phyloP scores from a whole-genome alignment of 768 basidiomycete species.

The Mycena crocata region DNA sequence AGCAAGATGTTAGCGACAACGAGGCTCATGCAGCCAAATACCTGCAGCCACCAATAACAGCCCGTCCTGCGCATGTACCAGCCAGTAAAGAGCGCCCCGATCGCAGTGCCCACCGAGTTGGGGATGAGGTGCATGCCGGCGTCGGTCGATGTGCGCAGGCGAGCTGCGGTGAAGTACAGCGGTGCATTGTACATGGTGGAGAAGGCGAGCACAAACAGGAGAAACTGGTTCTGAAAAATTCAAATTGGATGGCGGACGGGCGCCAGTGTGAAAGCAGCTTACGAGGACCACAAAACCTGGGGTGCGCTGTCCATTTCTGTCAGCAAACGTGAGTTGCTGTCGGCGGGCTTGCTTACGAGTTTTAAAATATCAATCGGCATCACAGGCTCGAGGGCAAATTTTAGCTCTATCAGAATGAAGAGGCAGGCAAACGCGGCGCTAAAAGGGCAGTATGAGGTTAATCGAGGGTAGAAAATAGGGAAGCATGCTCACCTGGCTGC shows the following conservation, averaged over 20 bases:
- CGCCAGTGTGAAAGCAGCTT: neutral
- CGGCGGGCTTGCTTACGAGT: conserved; percentile 47
- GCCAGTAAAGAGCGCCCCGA: conserved; percentile 74
- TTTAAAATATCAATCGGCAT: conserved; percentile 61
- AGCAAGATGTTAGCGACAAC: conserved; percentile 23
- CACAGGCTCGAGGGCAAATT: conserved; percentile 69
- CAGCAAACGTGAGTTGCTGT: too few relatives aligned
- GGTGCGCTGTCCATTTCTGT: too few relatives aligned
- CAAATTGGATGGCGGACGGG: too few relatives aligned
- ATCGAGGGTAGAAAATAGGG: too few relatives aligned
- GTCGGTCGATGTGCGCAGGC: conserved; percentile 60
- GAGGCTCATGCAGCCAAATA: conserved; percentile 16
- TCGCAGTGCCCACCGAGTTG: conserved; percentile 69
- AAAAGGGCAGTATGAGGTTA: neutral
- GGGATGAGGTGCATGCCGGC: conserved; percentile 76
- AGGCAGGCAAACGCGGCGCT: conserved; percentile 54
- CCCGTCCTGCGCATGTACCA: conserved; percentile 53
- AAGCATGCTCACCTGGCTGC: conserved; percentile 8
- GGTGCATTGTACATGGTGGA: conserved; percentile 72
- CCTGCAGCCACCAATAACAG: conserved; percentile 34
- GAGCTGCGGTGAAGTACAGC: conserved; percentile 73
- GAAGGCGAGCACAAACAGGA: conserved; percentile 17
- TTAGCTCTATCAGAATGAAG: conserved; percentile 72
- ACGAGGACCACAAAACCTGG: conserved; percentile 51
- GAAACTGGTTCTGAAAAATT: conserved; percentile 15